Evolutionary conservation across 192 early-diverging fungal species (phyloP), one percentile per base, ranked within the genome.

Genomic region (Allomyces macrogynus): DNA sequence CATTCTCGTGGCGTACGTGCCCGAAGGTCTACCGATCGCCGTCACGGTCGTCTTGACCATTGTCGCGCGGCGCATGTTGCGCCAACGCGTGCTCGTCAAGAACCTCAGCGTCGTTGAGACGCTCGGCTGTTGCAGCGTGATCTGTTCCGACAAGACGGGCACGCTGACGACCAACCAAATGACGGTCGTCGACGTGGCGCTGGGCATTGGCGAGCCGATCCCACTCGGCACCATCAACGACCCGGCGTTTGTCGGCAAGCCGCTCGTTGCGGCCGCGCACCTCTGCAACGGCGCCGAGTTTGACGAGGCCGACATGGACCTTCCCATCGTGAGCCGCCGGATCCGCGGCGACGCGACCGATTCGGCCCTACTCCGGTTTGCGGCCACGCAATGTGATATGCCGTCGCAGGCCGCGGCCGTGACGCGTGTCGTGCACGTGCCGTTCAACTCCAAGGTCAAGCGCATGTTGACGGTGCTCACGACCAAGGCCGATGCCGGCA

Each of bases 111-210:
- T 87, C 0, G 83, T 95, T 64, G 90, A 95, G 76, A 91, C 90
- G 5, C 79, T 95, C 22, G 93, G 90, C 24, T 83, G 84, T 60
- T 82, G 91, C 62, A 81, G 73, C 65, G 81, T 88, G 10, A 64
- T 85, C 27, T 81, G 79, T 72, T 89, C 86, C 49, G 90, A 95
- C 72, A 95, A 95, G 76, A 93, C 92, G n/a, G 92, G 90, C 0
- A 95, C 90, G 9, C 72, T 95, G 42, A 95, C 92, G 14, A 77
- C 81, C 65, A 81, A 85, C 76, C 75, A 80, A 61, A 91, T 95
- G 89, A 69, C 68, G 26, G 83, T 86, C 20, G 70, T 70, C 43
- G 66, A 71, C 62, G 68, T 73, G 22, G 72, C 71, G 26, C 73
- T 85, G 60, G 63, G 66, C 54, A 65, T 79, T 67, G 65, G 76